phyloP scores from a whole-genome alignment of 371 early-diverging fungal species.

The Mucor circinelloides region DNA sequence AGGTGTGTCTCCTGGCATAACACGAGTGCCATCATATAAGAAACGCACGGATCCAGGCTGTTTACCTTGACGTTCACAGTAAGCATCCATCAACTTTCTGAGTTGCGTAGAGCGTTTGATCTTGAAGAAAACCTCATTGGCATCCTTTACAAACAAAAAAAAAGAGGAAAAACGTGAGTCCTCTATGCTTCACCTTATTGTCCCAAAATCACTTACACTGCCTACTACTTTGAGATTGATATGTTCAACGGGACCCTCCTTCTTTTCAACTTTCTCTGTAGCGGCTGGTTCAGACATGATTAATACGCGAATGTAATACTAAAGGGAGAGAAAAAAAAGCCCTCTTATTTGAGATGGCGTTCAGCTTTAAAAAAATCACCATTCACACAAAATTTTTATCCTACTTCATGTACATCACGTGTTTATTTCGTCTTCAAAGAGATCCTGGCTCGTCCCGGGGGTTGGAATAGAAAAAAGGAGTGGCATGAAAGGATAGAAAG shows the following conservation, averaged over 20 bases:
- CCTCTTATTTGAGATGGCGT: background rate
- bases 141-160: constrained; percentile 13
- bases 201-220: constrained; percentile 57
- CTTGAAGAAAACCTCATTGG: constrained; percentile 87
- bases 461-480: background rate
- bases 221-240: constrained; percentile 90
- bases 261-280: constrained; percentile 58
- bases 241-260: constrained; percentile 61
- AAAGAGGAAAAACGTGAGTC: background rate
- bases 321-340: constrained; percentile 5
- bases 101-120: constrained; percentile 90
- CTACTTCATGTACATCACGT: background rate
- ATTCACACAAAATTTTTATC: background rate
- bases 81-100: constrained; percentile 91
- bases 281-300: constrained; percentile 34
- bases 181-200: background rate
- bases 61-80: constrained; percentile 83
- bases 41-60: constrained; percentile 79
- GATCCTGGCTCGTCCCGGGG: background rate
- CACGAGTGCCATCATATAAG: constrained; percentile 86
- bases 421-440: background rate
- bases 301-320: background rate
- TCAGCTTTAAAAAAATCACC: no score
- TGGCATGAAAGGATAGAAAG: background rate
- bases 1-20: constrained; percentile 78